These are phyloP conservation scores for Verticillium klebahnii DNA, from an alignment of 2,329 filamentous ascomycete genomes.

Conservation along the genomic window DNA sequence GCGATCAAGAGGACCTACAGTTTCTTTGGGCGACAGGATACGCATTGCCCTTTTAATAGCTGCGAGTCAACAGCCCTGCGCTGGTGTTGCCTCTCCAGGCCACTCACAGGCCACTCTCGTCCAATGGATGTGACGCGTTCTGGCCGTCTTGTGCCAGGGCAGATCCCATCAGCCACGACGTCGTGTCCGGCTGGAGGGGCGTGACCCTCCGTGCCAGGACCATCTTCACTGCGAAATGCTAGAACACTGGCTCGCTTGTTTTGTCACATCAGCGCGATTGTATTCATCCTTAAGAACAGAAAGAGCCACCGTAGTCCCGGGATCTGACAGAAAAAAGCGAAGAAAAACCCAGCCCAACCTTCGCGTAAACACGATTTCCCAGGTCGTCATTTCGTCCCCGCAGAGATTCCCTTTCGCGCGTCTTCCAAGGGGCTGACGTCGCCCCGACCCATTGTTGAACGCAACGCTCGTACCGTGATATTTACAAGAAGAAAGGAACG, in stretches of 20 bases:
- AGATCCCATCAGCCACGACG: not conserved
- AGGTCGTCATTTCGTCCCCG: not conserved
- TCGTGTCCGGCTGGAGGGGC: not conserved
- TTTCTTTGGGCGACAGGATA: not conserved
- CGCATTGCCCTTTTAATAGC: not conserved
- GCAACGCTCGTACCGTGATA: not conserved
- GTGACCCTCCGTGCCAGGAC: too few relatives aligned
- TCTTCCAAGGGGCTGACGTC: not conserved
- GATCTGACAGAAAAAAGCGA: not conserved
- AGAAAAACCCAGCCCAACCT: not conserved
- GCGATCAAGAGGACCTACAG: not conserved
- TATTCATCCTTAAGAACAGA: not conserved
- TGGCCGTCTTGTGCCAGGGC: not conserved
- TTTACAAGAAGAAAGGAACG: not conserved
- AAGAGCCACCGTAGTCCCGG: not conserved
- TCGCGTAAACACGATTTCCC: not conserved
- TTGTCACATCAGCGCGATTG: not conserved
- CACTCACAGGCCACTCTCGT: not conserved
- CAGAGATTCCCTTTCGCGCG: not conserved
- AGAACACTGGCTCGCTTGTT: not conserved
- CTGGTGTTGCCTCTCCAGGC: not conserved
- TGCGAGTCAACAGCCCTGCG: not conserved
- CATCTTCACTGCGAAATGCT: not conserved
- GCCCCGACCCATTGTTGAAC: not conserved
- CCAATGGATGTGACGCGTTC: not conserved